phyloP scores from a whole-genome alignment of 768 basidiomycete species.

The Trametes cubensis region DNA sequence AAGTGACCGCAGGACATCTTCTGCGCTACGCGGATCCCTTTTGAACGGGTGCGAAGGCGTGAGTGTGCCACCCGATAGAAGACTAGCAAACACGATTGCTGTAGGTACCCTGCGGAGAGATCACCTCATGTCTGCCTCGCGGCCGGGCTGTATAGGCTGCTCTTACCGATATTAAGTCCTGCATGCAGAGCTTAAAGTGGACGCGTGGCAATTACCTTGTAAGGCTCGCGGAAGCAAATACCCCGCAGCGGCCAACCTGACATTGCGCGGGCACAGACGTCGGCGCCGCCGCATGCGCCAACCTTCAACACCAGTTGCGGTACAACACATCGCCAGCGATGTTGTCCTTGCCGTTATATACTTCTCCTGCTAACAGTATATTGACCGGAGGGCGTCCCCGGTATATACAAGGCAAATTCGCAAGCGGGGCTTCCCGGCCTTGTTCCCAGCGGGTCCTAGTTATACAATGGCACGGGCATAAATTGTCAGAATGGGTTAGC shows the following conservation, averaged over 20 bases:
- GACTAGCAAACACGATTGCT: constrained; percentile 18
- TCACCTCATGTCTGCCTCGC: constrained; percentile 26
- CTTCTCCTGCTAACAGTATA: constrained; percentile 9
- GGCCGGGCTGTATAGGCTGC: constrained; percentile 15
- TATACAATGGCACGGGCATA: neutral
- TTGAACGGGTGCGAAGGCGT: constrained; percentile 7
- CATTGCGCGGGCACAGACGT: neutral
- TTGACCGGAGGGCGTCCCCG: constrained; percentile 13
- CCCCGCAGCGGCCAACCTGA: neutral
- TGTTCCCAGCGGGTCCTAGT: neutral
- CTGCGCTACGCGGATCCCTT: constrained; percentile 17
- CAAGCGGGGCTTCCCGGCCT: neutral
- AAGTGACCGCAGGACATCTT: constrained; percentile 13
- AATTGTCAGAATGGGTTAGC: constrained; percentile 7
- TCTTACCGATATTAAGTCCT: constrained; percentile 18
- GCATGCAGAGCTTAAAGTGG: constrained; percentile 12
- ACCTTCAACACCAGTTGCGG: neutral
- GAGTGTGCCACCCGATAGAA: constrained; percentile 24
- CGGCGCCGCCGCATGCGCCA: neutral
- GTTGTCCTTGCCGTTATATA: constrained; percentile 14
- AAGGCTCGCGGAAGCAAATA: constrained; percentile 16
- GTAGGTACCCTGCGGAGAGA: constrained; percentile 11
- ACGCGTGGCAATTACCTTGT: constrained; percentile 22
- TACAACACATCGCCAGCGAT: neutral
- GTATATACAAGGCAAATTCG: constrained; percentile 2